These are phyloP conservation scores for Ascocoryne sarcoides DNA, from an alignment of 2,329 filamentous ascomycete species.

Conservation along the genomic window DNA sequence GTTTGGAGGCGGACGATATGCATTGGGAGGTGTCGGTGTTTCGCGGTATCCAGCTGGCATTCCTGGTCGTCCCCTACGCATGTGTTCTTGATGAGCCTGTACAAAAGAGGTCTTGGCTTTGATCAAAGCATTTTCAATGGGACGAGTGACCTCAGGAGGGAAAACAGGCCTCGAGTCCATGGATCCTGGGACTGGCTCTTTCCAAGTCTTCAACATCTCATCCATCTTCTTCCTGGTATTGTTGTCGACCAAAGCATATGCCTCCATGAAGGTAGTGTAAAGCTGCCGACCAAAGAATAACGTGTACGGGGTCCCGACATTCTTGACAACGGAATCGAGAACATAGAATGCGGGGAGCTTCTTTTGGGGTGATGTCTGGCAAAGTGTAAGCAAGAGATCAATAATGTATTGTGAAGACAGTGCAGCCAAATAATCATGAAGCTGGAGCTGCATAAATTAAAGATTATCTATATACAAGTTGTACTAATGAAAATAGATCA, in stretches of 20 bases:
- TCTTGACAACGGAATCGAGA: constrained; percentile 96
- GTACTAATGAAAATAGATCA: constrained; percentile 19
- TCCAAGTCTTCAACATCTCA: constrained; percentile 97
- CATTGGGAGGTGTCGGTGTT: constrained; percentile 63
- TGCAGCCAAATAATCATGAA: too few species aligned
- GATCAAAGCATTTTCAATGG: constrained; percentile 89
- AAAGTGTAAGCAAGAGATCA: constrained; percentile 20
- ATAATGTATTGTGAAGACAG: too few species aligned
- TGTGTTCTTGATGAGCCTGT: constrained; percentile 48
- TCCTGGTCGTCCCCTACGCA: constrained; percentile 42
- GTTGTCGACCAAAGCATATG: constrained; percentile 81
- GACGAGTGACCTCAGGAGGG: constrained; percentile 72
- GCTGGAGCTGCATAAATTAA: too few species aligned
- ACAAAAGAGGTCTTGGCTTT: constrained; percentile 59
- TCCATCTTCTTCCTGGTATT: constrained; percentile 84
- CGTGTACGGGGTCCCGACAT: constrained; percentile 95
- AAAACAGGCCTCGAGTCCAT: constrained; percentile 92
- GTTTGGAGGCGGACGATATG: constrained; percentile 31
- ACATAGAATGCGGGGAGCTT: constrained; percentile 96
- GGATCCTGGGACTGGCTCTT: constrained; percentile 89
- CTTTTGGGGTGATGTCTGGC: constrained; percentile 72
- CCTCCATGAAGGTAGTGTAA: constrained; percentile 93
- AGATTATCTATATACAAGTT: constrained; percentile 2
- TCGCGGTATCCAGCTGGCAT: constrained; percentile 56
- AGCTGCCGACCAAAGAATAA: constrained; percentile 88